phyloP scores from a whole-genome alignment of 805 yeast genomes.

The Scheffersomyces amazonensis region DNA sequence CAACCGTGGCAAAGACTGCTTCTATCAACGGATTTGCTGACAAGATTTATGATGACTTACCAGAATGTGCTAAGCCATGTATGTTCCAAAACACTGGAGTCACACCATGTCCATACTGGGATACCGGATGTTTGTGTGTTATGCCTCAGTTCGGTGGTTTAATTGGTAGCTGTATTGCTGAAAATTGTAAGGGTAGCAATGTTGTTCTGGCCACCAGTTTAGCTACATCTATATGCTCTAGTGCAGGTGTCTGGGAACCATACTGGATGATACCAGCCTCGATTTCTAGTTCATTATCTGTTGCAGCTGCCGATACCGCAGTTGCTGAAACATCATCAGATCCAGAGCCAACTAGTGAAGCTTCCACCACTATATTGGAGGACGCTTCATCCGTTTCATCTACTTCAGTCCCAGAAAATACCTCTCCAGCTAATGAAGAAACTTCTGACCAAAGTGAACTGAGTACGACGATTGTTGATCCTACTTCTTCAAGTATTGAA shows the following conservation, averaged over 20 bases:
- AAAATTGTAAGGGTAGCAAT: conserved; percentile 30
- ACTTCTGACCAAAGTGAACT: conserved; percentile 7
- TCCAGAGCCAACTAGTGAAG: neutral
- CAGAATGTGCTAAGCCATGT: conserved; percentile 42
- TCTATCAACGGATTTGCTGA: conserved; percentile 48
- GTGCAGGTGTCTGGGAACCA: conserved; percentile 30
- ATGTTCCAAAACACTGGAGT: conserved; percentile 7
- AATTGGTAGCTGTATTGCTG: conserved; percentile 36
- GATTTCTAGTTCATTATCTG: conserved; percentile 18
- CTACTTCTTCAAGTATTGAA: conserved; percentile 3
- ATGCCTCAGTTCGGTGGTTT: conserved; percentile 31
- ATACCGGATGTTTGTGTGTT: conserved; percentile 45
- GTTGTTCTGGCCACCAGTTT: conserved; percentile 24
- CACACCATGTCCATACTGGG: conserved; percentile 13
- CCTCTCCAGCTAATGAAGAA: conserved; percentile 13
- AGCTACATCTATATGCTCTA: conserved; percentile 33
- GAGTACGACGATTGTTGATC: too few species aligned
- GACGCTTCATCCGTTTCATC: conserved; percentile 13
- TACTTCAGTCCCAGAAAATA: conserved; percentile 19
- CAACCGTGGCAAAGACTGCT: conserved; percentile 45
- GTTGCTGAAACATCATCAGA: conserved; percentile 10
- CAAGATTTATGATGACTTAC: conserved; percentile 34
- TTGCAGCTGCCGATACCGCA: conserved; percentile 21
- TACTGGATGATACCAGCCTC: conserved; percentile 27
- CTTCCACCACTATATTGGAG: conserved; percentile 19